phyloP scores from a whole-genome alignment of 1,284 basidiomycete genomes.

The Cryptococcus sp. region DNA sequence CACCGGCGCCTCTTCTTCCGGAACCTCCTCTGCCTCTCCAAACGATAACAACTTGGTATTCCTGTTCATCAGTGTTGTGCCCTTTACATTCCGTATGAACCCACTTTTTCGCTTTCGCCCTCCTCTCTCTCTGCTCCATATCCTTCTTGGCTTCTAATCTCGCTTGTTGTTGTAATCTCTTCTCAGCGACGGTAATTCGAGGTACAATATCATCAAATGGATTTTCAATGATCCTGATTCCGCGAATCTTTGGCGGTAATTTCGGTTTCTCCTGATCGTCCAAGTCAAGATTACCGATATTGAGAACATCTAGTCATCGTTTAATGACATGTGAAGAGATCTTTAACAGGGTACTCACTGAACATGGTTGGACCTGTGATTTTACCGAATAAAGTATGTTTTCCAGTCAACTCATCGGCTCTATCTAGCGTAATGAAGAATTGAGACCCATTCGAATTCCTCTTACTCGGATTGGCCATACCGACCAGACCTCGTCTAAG shows the following conservation, averaged over 20 bases:
- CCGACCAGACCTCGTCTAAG: constrained; percentile 81
- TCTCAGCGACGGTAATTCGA: constrained; percentile 90
- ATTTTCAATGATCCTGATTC: constrained; percentile 78
- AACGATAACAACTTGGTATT: constrained; percentile 85
- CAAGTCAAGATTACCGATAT: constrained; percentile 84
- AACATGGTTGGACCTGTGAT: constrained; percentile 66
- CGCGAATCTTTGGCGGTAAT: constrained; percentile 84
- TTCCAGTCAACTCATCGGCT: constrained; percentile 81
- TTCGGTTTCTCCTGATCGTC: constrained; percentile 75
- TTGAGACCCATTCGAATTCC: constrained; percentile 80
- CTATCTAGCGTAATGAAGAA: constrained; percentile 88
- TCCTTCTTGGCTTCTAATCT: constrained; percentile 69
- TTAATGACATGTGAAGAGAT: constrained; percentile 3
- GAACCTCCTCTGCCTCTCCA: constrained; percentile 67
- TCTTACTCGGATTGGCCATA: constrained; percentile 85
- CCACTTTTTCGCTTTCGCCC: constrained; percentile 77
- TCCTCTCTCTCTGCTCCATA: constrained; percentile 64
- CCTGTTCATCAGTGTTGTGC: constrained; percentile 49
- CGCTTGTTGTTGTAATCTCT: constrained; percentile 72
- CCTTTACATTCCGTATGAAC: not conserved
- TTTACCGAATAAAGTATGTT: constrained; percentile 78
- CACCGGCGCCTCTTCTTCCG: constrained; percentile 51
- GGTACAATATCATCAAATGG: constrained; percentile 93
- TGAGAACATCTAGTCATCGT: constrained; percentile 64
- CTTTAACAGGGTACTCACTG: constrained; percentile 56